Evolutionary conservation across 495 filamentous ascomycete species (phyloP).

Genomic region (Immersiella caudata): DNA sequence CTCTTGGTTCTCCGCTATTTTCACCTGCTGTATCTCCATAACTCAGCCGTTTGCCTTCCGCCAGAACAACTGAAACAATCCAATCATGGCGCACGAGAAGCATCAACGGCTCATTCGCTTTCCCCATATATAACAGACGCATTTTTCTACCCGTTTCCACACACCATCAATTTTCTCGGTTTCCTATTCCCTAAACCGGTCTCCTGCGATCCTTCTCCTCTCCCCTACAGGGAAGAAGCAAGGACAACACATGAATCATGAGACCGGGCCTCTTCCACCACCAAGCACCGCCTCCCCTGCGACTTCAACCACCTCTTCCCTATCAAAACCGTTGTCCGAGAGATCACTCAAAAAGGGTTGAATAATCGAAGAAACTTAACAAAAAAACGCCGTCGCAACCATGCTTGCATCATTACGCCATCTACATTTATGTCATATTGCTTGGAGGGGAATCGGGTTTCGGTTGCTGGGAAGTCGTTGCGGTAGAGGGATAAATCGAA

Average conservation of each 20-base stretch:
- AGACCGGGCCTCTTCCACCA: background rate
- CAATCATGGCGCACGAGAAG: too few species aligned
- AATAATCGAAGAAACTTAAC: slow-evolving; percentile 1
- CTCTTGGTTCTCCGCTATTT: background rate
- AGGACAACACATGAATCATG: background rate
- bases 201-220: background rate
- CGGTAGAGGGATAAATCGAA: background rate
- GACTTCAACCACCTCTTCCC: background rate
- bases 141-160: background rate
- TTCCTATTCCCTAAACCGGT: background rate
- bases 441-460: background rate
- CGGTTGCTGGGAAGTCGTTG: background rate
- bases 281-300: background rate
- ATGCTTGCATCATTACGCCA: slow-evolving; percentile 21
- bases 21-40: background rate
- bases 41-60: background rate
- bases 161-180: background rate
- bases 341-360: background rate
- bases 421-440: background rate
- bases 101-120: background rate
- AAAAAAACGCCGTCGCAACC: slow-evolving; percentile 24
- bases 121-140: background rate
- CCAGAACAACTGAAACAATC: background rate
- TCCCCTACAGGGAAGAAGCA: background rate
- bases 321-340: background rate